Conservation (phyloP, 169 alveolate genomes). For the Cyclospora cayetanensis region DNA sequence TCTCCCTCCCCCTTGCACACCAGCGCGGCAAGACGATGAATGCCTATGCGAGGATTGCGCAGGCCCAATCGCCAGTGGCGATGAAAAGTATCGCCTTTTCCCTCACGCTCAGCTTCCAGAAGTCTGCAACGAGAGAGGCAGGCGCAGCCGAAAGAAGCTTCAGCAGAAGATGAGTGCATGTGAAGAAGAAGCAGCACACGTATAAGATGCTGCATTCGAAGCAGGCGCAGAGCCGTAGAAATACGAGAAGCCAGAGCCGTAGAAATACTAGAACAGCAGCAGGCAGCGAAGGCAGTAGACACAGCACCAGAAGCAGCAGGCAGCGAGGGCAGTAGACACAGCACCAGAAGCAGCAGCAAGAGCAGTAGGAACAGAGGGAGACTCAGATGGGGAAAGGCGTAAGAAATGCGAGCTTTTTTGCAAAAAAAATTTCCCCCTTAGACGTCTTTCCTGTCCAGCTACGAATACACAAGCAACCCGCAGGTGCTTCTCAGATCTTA, state of each 20-base stretch:
- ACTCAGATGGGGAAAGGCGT: no score
- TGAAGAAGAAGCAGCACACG: not conserved
- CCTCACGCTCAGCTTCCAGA: not conserved
- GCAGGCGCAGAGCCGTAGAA: not conserved
- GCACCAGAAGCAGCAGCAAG: not conserved
- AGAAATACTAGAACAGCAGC: not conserved
- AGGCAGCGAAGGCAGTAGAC: not conserved
- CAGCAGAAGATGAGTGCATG: not conserved
- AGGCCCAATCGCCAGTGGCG: conserved; percentile 46
- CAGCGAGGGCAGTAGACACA: not conserved
- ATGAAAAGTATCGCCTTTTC: not conserved
- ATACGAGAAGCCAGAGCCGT: not conserved
- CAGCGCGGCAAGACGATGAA: not conserved
- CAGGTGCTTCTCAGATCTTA: no score
- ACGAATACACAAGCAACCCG: no score
- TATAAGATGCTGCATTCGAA: not conserved
- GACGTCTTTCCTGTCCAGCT: no score
- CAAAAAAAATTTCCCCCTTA: no score
- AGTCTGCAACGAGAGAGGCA: conserved; percentile 43
- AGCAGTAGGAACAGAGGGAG: not conserved
- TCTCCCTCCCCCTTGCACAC: not conserved
- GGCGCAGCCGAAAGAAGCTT: not conserved
- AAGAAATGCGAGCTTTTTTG: no score
- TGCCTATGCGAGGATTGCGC: not conserved
- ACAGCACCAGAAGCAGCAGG: not conserved